These are phyloP conservation scores for Ceratopteris richardii DNA, from an alignment of 75 land plant genomes.

Conservation along the genomic window DNA sequence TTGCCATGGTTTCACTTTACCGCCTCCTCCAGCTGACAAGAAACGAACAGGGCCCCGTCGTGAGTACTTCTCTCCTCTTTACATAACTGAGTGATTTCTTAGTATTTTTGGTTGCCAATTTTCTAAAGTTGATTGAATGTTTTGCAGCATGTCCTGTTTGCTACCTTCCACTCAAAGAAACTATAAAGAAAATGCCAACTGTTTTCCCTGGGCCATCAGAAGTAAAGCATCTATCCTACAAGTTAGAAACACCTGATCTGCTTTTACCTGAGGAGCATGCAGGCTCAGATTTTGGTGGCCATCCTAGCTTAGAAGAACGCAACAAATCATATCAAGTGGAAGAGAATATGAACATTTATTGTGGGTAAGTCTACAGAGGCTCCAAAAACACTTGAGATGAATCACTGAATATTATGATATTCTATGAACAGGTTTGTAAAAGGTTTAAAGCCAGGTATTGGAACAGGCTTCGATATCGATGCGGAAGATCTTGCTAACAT, in stretches of 20 bases:
- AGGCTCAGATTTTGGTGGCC: conserved; percentile 87
- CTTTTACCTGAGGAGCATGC: conserved; percentile 18
- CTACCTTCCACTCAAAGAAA: conserved; percentile 61
- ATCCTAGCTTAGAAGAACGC: conserved; percentile 76
- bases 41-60: conserved; percentile 88
- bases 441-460: conserved; percentile 67
- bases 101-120: background rate
- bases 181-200: conserved; percentile 57
- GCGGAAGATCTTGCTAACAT: conserved; percentile 61
- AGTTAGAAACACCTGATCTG: conserved; percentile 31
- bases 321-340: conserved; percentile 52
- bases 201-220: conserved; percentile 37
- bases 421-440: conserved; percentile 49
- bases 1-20: conserved; percentile 51
- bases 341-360: conserved; percentile 83
- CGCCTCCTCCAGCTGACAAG: conserved; percentile 83
- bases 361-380: conserved; percentile 47
- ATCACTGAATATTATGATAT: conserved; percentile 7
- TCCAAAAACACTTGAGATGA: background rate
- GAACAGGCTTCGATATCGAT: conserved; percentile 82
- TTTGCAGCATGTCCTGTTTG: conserved; percentile 84
- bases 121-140: conserved; percentile 6
- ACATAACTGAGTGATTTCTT: background rate
- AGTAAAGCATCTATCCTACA: conserved; percentile 50
- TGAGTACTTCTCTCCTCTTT: conserved; percentile 22